Evolutionary conservation across 441 rosid genomes (phyloP), one percentile per base, ranked within the genome.

Genomic region (Pelargonium fulgidum): DNA sequence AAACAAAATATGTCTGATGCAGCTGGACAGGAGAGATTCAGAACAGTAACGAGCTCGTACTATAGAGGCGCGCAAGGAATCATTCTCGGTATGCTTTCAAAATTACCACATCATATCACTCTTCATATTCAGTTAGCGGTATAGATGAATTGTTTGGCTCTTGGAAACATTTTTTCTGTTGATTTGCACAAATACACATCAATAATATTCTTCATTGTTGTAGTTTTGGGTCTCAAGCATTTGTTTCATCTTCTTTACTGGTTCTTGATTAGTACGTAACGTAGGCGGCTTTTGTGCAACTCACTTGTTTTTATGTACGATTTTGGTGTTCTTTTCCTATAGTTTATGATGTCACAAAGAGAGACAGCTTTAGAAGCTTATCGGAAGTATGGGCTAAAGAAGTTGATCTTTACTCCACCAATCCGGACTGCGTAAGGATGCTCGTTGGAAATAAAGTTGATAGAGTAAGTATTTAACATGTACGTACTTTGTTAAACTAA

Each of bases 21-120:
- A 92, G 98, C 98, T 81, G 98, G 98, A 73, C 96, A 92, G 79
- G 98, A 92, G 72, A 89, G 87, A 79, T 90, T 89, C 85, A 84
- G 98, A 73, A 81, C 98, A 73, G 67, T 92, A 77, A 90, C 98
- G 16, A 90, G 91, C 82, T 90, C 98, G 52, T 92, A 90, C 83
- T 92, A 85, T 70, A 86, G 98, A 82, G 88, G 89, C 79, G 93
- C 90, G 39, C 96, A 87, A 74, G 98, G 98, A 68, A 92, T 92
- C 80, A 77, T 92, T 70, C 96, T 92, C 0, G 93, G 98, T 90
- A 86, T 68, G 89, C 61, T 45, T 48, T 14, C 2, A 4, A 14
- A 12, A 52, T 44, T 24, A 14, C 39, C 7, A 50, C 33, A 10
- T 62, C 64, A 65, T 68, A 16, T 56, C 59, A 48, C 76, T 20